Percentiles rank a stretch among this genome's conserved stretches.
Conservation (phyloP, 345 rosid genomes). For the Salix caprea region DNA sequence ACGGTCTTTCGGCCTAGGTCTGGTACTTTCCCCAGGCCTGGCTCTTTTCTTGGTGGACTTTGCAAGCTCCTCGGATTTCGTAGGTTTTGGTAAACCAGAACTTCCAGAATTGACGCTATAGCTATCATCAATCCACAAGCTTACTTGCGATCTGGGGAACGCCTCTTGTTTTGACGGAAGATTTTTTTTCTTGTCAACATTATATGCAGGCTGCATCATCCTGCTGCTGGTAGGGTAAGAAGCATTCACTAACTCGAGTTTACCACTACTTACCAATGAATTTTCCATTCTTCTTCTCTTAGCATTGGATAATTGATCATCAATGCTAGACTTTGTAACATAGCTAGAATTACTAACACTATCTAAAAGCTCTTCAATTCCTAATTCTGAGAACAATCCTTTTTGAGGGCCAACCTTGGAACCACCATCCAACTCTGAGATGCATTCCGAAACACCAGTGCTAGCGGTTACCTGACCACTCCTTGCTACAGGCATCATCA, state of each 20-base stretch:
- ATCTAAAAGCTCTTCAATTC: constrained; percentile 54
- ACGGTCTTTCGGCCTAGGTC: constrained; percentile 94
- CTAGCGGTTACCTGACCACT: constrained; percentile 6
- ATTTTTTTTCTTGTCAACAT: constrained; percentile 23
- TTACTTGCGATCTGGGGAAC: constrained; percentile 45
- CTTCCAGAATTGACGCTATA: constrained; percentile 53
- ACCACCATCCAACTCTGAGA: constrained; percentile 27
- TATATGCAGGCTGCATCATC: constrained; percentile 18
- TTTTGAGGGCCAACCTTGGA: constrained; percentile 32
- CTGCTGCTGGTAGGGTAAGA: constrained; percentile 35
- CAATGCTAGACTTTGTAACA: constrained; percentile 28
- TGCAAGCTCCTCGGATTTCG: constrained; percentile 48
- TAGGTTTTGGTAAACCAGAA: constrained; percentile 22
- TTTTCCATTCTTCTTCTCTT: constrained; percentile 51
- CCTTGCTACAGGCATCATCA: constrained; percentile 18
- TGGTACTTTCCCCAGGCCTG: constrained; percentile 73
- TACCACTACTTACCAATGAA: constrained; percentile 30
- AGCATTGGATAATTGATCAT: constrained; percentile 34
- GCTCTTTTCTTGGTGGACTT: constrained; percentile 64
- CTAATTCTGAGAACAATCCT: constrained; percentile 77
- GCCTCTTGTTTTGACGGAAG: constrained; percentile 21
- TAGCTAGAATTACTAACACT: constrained; percentile 34
- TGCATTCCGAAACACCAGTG: constrained; percentile 28
- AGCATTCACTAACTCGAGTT: constrained; percentile 19
- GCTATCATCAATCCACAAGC: constrained; percentile 74